Evolutionary conservation across 2,329 filamentous ascomycete species (phyloP).

Genomic region (Zopfia rhizophila): DNA sequence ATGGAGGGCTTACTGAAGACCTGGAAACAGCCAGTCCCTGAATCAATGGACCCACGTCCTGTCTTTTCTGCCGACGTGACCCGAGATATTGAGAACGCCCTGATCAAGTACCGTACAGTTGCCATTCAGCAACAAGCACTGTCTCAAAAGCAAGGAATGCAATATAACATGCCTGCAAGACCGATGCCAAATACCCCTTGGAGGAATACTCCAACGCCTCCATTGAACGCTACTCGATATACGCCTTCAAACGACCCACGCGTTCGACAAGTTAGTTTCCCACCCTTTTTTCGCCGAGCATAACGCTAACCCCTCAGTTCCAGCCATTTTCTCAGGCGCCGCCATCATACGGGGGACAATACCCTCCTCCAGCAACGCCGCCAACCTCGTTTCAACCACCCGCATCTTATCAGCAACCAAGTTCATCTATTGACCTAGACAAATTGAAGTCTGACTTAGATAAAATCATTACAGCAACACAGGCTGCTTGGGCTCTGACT

Average conservation of each 20-base stretch:
- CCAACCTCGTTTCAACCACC: slow-evolving; percentile 45
- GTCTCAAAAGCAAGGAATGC: slow-evolving; percentile 59
- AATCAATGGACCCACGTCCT: slow-evolving; percentile 89
- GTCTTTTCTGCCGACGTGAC: slow-evolving; percentile 91
- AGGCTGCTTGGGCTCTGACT: slow-evolving; percentile 78
- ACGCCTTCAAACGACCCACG: slow-evolving; percentile 46
- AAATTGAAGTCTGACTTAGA: slow-evolving; percentile 85
- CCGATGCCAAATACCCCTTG: slow-evolving; percentile 66
- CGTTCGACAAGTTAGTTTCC: slow-evolving; percentile 47
- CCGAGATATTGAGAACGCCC: slow-evolving; percentile 89
- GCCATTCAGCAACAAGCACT: slow-evolving; percentile 69
- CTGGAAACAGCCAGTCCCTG: slow-evolving; percentile 96
- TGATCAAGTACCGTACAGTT: slow-evolving; percentile 80
- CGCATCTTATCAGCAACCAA: slow-evolving; percentile 38
- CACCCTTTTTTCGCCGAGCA: not conserved
- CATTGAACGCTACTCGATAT: slow-evolving; percentile 54
- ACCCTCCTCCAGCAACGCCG: slow-evolving; percentile 33
- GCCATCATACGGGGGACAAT: slow-evolving; percentile 41
- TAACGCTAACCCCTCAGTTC: slow-evolving; percentile 10
- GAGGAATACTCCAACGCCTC: slow-evolving; percentile 79
- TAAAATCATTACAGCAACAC: slow-evolving; percentile 77
- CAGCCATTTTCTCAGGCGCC: slow-evolving; percentile 35
- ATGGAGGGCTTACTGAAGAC: slow-evolving; percentile 98
- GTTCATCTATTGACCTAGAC: slow-evolving; percentile 57
- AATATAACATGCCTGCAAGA: slow-evolving; percentile 48